phyloP scores from a whole-genome alignment of 805 yeast genomes.

The Candida montana region DNA sequence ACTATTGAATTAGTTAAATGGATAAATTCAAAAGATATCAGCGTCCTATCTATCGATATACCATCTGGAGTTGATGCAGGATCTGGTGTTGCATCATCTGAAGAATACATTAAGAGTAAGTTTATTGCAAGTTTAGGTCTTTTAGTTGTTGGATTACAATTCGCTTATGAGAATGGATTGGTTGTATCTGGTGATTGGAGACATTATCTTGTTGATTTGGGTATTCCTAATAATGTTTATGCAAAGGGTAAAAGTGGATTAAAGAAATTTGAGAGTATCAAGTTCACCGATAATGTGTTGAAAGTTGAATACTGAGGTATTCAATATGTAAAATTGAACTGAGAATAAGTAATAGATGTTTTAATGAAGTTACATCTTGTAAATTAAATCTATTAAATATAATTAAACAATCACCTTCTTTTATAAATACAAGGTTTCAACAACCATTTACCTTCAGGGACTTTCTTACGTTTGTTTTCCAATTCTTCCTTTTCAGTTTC shows the following conservation, averaged over 20 bases:
- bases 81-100: constrained; percentile 47
- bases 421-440: constrained; percentile 96
- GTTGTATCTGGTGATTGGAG: constrained; percentile 42
- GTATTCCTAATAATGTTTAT: constrained; percentile 58
- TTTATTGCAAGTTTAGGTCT: constrained; percentile 69
- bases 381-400: no score
- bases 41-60: constrained; percentile 64
- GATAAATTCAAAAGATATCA: constrained; percentile 46
- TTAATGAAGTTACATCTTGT: no score
- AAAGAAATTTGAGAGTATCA: constrained; percentile 38
- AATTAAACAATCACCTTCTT: constrained; percentile 31
- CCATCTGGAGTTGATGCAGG: constrained; percentile 84
- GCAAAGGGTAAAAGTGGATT: constrained; percentile 31
- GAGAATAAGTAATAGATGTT: no score
- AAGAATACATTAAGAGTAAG: constrained; percentile 38
- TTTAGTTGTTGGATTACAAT: constrained; percentile 59
- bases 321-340: no score
- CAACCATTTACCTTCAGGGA: constrained; percentile 81
- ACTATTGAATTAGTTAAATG: constrained; percentile 51
- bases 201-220: constrained; percentile 65
- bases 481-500: constrained; percentile 59
- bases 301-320: background rate
- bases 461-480: constrained; percentile 44
- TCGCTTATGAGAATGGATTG: constrained; percentile 53
- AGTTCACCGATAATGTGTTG: constrained; percentile 1